Conservation (phyloP, 352 stramenopile genomes). For the Pythium grandisporangium region DNA sequence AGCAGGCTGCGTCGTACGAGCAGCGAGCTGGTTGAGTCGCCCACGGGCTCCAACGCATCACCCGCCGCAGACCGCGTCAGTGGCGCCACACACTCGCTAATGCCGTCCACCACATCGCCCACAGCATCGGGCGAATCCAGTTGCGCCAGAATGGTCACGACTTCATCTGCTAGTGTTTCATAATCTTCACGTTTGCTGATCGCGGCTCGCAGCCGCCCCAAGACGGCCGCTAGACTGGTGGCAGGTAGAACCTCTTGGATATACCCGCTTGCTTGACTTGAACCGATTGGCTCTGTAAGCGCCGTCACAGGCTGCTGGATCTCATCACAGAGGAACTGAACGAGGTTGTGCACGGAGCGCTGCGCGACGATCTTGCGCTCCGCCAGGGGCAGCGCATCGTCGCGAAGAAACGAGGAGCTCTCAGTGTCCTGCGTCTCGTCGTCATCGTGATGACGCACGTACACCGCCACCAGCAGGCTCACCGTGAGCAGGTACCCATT, state of each 20-base stretch:
- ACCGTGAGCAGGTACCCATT: constrained; percentile 15
- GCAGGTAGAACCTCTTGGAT: too few relatives aligned
- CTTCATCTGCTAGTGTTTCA: constrained; percentile 26
- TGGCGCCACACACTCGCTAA: constrained; percentile 48
- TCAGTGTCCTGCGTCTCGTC: constrained; percentile 3
- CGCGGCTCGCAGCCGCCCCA: constrained; percentile 31
- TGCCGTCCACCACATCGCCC: constrained; percentile 52
- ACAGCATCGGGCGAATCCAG: constrained; percentile 57
- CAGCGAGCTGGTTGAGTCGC: constrained; percentile 34
- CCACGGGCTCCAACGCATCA: constrained; percentile 9
- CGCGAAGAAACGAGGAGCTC: constrained; percentile 8
- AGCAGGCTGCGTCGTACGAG: constrained; percentile 46
- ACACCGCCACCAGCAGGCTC: constrained; percentile 15
- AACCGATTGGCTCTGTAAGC: too few relatives aligned
- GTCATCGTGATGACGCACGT: constrained; percentile 16
- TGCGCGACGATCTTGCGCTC: constrained; percentile 11
- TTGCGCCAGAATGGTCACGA: constrained; percentile 39
- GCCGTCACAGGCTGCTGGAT: constrained; percentile 29
- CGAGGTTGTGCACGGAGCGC: constrained; percentile 30
- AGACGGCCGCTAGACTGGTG: constrained; percentile 20
- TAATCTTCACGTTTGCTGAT: constrained; percentile 27
- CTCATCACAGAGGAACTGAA: constrained; percentile 42
- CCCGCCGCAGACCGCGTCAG: constrained; percentile 7
- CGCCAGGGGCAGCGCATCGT: constrained; percentile 5
- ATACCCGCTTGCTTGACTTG: too few relatives aligned